Evolutionary conservation across 371 early-diverging fungal species (phyloP).

Genomic region (Rhizopus arrhizus): DNA sequence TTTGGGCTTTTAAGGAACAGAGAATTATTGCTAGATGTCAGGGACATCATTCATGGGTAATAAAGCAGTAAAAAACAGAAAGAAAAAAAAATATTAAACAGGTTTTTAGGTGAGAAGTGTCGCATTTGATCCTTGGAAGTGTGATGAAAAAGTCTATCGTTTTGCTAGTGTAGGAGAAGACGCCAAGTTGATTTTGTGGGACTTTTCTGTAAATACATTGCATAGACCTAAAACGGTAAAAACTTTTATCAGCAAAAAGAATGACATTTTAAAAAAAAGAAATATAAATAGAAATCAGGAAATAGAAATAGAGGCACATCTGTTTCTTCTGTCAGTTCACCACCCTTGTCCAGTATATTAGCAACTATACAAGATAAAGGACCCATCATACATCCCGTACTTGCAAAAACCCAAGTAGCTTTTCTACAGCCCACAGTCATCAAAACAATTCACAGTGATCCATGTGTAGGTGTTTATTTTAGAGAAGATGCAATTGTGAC

Average conservation of each 20-base stretch:
- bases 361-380: slow-evolving; percentile 24
- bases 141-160: slow-evolving; percentile 80
- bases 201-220: slow-evolving; percentile 81
- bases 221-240: slow-evolving; percentile 73
- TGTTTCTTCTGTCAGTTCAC: slow-evolving; percentile 39
- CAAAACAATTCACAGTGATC: slow-evolving; percentile 73
- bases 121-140: slow-evolving; percentile 90
- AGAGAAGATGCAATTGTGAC: slow-evolving; percentile 85
- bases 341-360: slow-evolving; percentile 31
- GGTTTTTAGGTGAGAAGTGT: slow-evolving; percentile 69
- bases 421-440: slow-evolving; percentile 81
- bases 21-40: slow-evolving; percentile 87
- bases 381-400: slow-evolving; percentile 60
- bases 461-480: slow-evolving; percentile 74
- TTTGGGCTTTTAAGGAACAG: slow-evolving; percentile 84
- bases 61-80: slow-evolving; percentile 1
- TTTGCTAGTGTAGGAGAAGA: slow-evolving; percentile 94
- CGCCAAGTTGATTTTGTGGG: slow-evolving; percentile 85
- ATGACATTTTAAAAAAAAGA: too few relatives aligned
- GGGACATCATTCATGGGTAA: slow-evolving; percentile 94
- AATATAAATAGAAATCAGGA: slow-evolving; percentile 21
- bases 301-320: slow-evolving; percentile 42
- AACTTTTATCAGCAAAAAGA: background rate
- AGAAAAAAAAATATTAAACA: background rate
- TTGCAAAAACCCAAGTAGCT: slow-evolving; percentile 72